Evolutionary conservation across 75 land plant species (phyloP).

Genomic region (Pinus tabuliformis): DNA sequence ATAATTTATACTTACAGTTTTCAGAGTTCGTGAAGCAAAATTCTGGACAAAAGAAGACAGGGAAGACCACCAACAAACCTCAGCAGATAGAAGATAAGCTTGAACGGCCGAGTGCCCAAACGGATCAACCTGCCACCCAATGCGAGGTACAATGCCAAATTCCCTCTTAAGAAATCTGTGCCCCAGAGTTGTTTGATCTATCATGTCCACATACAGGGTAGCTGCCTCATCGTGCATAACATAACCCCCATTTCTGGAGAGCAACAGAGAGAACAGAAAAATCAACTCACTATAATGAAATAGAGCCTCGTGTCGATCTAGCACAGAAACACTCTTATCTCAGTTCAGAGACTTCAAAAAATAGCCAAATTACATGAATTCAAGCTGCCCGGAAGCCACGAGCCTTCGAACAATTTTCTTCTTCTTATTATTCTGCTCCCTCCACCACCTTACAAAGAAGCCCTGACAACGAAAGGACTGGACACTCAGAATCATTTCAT

Average conservation of each 20-base stretch:
- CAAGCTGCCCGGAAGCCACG: slow-evolving; percentile 80
- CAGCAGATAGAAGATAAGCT: slow-evolving; percentile 74
- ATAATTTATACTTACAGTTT: too few relatives aligned
- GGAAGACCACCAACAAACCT: slow-evolving; percentile 22
- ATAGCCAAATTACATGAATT: slow-evolving; percentile 72
- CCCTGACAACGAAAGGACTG: slow-evolving; percentile 47
- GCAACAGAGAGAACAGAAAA: not conserved
- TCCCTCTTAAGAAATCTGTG: slow-evolving; percentile 57
- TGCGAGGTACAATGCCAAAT: slow-evolving; percentile 58
- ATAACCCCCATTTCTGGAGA: slow-evolving; percentile 76
- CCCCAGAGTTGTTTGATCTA: slow-evolving; percentile 83
- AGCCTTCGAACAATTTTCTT: slow-evolving; percentile 59
- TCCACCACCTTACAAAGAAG: slow-evolving; percentile 99
- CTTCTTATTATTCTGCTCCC: slow-evolving; percentile 61
- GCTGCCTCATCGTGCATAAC: slow-evolving; percentile 85
- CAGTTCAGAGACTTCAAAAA: not conserved
- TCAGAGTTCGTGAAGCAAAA: too few relatives aligned
- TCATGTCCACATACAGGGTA: slow-evolving; percentile 67
- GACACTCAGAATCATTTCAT: slow-evolving; percentile 2
- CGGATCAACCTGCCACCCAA: slow-evolving; percentile 92
- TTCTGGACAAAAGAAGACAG: too few relatives aligned
- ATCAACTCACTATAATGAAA: not conserved
- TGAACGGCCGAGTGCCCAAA: slow-evolving; percentile 91
- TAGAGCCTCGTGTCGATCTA: not conserved
- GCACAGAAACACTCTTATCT: not conserved